Evolutionary conservation across 805 yeast species (phyloP), one percentile per base, ranked within the genome.

Genomic region (Myxozyma nipponensis): DNA sequence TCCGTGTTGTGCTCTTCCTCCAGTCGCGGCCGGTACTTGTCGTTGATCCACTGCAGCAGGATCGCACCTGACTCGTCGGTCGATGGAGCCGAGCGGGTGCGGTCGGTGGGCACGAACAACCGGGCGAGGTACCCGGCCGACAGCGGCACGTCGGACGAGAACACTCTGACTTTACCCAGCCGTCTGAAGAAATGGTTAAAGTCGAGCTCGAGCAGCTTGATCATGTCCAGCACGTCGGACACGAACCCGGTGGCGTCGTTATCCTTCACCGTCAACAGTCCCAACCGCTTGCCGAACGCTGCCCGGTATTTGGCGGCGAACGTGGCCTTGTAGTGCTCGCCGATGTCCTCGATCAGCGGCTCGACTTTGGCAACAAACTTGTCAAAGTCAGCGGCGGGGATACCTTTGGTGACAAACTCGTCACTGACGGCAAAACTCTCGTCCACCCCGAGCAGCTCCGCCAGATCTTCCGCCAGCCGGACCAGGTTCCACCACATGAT

Each of bases 401-500:
- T 63, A 1, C 77, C 77, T 0, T 70, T 68, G 2, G 70, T 63
- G 2, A 62, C 17, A 25, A 19, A 52, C 9, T 52, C 51, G 7
- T 43, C 45, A 7, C 44, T 23, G 17, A 46, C 41, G n/a, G 69
- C 60, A 53, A 74, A 74, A 4, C 66, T 59, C 7, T 70, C 75
- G 38, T 76, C 72, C 7, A 78, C 64, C 9, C 95, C 96, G 32
- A 90, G 71, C 21, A 90, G 72, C 62, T 86, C 89, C 0, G 88
- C 90, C 54, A 93, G 65, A 46, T 83, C 81, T 64, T 93, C 96
- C 2, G 91, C 96, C 19, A 90, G 72, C 55, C 91, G 77, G 1
- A 86, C 79, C 63, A 91, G 72, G 66, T 91, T 93, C 95, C 96
- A 91, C 95, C 95, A 88, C 40, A 91, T 81, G 0, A 90, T 79